Evolutionary conservation across 1,284 basidiomycete species (phyloP).

Genomic region (Hypsizygus ulmarius): DNA sequence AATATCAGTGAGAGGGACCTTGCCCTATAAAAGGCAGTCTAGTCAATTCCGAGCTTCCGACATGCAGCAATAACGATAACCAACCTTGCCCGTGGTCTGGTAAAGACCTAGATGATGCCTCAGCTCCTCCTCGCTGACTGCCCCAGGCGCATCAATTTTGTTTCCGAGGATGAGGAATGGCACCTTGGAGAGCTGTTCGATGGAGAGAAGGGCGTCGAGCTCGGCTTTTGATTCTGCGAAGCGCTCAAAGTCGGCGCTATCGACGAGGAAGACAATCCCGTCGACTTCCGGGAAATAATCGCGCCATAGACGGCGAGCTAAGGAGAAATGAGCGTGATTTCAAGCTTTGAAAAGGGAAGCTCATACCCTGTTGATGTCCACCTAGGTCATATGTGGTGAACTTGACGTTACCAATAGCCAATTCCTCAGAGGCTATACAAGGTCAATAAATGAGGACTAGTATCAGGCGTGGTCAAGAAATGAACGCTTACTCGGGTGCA

Average conservation of each 20-base stretch:
- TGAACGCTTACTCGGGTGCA: constrained; percentile 85
- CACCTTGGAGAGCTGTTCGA: constrained; percentile 93
- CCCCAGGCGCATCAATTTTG: constrained; percentile 99
- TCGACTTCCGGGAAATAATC: constrained; percentile 99
- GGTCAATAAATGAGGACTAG: constrained; percentile 6
- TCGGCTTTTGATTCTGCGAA: constrained; percentile 97
- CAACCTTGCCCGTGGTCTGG: constrained; percentile 98
- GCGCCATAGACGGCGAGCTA: constrained; percentile 97
- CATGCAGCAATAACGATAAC: constrained; percentile 20
- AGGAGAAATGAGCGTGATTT: constrained; percentile 9
- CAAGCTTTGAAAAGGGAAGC: not conserved
- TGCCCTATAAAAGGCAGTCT: constrained; percentile 61
- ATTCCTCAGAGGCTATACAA: constrained; percentile 89
- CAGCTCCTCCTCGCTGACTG: constrained; percentile 97
- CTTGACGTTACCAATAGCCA: constrained; percentile 98
- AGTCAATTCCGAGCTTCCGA: not conserved
- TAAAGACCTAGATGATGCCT: constrained; percentile 94
- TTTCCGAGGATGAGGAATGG: constrained; percentile 99
- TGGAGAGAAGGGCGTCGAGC: constrained; percentile 91
- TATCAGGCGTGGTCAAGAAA: constrained; percentile 5
- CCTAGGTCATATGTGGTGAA: constrained; percentile 99
- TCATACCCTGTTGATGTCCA: constrained; percentile 91
- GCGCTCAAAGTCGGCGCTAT: constrained; percentile 94
- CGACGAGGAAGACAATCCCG: constrained; percentile 98
- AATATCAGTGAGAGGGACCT: constrained; percentile 95